These are phyloP conservation scores for Sclerotinia glacialis DNA, from an alignment of 2,329 filamentous ascomycete genomes.

Conservation along the genomic window DNA sequence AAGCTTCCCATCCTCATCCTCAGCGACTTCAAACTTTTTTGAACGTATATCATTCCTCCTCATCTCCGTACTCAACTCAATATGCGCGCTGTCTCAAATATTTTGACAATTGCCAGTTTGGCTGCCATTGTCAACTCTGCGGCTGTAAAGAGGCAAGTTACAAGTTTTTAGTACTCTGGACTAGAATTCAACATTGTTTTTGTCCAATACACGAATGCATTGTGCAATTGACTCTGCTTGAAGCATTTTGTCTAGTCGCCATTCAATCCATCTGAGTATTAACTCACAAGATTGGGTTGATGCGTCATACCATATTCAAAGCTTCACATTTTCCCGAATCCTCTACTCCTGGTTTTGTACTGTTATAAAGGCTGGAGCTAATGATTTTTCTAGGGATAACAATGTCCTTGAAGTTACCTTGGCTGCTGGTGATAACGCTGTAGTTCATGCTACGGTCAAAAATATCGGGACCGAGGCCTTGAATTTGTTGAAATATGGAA, in stretches of 20 bases:
- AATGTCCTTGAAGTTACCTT: constrained; percentile 31
- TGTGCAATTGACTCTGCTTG: neutral
- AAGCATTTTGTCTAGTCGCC: neutral
- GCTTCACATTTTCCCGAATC: neutral
- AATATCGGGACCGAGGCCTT: constrained; percentile 43
- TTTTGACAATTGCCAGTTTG: constrained; percentile 22
- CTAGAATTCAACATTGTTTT: neutral
- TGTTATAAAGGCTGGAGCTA: neutral
- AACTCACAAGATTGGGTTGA: neutral
- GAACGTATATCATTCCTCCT: neutral
- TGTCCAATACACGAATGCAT: neutral
- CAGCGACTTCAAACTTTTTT: neutral
- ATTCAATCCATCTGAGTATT: too few relatives aligned
- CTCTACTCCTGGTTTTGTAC: neutral
- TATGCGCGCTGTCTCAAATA: constrained; percentile 14
- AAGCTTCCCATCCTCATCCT: neutral
- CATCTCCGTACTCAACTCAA: neutral
- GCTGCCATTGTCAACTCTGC: constrained; percentile 23
- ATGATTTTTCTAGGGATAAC: constrained; percentile 37
- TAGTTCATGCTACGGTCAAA: constrained; percentile 43
- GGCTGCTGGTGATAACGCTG: constrained; percentile 38
- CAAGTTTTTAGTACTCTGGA: neutral
- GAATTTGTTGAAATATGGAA: constrained; percentile 44
- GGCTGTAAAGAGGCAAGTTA: constrained; percentile 18
- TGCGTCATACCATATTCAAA: neutral